Conservation (phyloP, 176 grass and related monocot genomes). For the Carex littledalei region DNA sequence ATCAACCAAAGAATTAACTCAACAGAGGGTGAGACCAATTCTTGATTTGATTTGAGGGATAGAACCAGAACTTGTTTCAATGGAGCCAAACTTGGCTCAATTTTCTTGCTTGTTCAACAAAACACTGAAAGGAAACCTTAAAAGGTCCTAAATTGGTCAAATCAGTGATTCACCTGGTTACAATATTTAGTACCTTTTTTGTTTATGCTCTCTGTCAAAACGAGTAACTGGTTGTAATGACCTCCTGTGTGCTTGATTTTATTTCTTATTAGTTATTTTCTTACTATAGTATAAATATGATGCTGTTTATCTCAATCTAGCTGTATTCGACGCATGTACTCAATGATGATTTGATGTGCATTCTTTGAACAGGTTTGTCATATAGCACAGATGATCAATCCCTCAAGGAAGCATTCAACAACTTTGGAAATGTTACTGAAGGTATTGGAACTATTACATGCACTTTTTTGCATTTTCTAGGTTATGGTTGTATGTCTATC, state of each 20-base stretch:
- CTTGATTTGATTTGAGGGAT: not conserved
- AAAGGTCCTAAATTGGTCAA: not conserved
- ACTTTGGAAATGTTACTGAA: conserved; percentile 65
- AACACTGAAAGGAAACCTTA: not conserved
- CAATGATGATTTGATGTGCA: not conserved
- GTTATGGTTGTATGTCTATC: not conserved
- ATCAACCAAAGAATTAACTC: not conserved
- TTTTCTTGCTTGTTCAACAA: not conserved
- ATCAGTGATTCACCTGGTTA: not conserved
- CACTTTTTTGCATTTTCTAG: not conserved
- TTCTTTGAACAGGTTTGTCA: conserved; percentile 40
- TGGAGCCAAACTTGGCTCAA: not conserved
- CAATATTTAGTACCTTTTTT: not conserved
- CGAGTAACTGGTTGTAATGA: not conserved
- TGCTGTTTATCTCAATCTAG: not conserved
- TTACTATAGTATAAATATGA: not conserved
- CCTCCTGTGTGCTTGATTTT: not conserved
- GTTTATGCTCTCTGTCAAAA: not conserved
- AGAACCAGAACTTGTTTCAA: not conserved
- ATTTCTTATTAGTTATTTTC: not conserved
- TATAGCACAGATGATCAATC: conserved; percentile 37
- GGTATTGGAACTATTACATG: conserved; percentile 25
- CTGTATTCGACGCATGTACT: not conserved
- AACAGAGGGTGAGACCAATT: not conserved
- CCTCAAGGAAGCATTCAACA: conserved; percentile 43